Percentiles rank a stretch among this genome's conserved stretches.
Conservation (phyloP, 257 asterid species). For the Gentiana dahurica region DNA sequence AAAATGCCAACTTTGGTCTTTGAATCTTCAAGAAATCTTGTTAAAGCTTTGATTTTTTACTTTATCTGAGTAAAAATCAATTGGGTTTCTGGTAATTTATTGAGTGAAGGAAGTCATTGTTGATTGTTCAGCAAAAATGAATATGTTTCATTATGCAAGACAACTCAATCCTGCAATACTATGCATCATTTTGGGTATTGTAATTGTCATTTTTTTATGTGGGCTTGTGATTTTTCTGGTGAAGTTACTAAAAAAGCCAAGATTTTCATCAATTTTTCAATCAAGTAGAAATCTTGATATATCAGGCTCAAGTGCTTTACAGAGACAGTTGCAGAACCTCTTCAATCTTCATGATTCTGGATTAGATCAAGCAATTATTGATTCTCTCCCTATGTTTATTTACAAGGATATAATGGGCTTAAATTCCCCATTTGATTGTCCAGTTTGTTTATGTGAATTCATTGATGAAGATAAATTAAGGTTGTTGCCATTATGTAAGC, state of each 20-base stretch:
- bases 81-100: conserved; percentile 21
- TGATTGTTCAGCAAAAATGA: conserved; percentile 33
- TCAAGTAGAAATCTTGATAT: conserved; percentile 19
- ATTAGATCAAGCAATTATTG: conserved; percentile 66
- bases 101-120: conserved; percentile 14
- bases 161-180: conserved; percentile 51
- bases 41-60: conserved; percentile 10
- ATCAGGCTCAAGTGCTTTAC: conserved; percentile 48
- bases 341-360: conserved; percentile 82
- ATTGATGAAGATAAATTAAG: conserved; percentile 54
- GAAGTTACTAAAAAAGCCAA: conserved; percentile 38
- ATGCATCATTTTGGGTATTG: conserved; percentile 41
- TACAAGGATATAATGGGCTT: conserved; percentile 63
- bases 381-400: conserved; percentile 69
- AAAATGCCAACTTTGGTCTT: too few species aligned
- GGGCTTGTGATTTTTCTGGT: conserved; percentile 56
- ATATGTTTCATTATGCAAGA: conserved; percentile 54
- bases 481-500: conserved; percentile 72
- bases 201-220: conserved; percentile 43
- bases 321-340: conserved; percentile 75
- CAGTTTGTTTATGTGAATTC: conserved; percentile 84
- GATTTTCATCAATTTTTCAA: conserved; percentile 22
- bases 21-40: conserved; percentile 1
- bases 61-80: conserved; percentile 6
- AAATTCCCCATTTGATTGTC: conserved; percentile 84